A percentile compares a stretch with the other conserved stretches of the same genome.
phyloP scores from a whole-genome alignment of 2,329 filamentous ascomycete species.

The Talaromyces sp. region DNA sequence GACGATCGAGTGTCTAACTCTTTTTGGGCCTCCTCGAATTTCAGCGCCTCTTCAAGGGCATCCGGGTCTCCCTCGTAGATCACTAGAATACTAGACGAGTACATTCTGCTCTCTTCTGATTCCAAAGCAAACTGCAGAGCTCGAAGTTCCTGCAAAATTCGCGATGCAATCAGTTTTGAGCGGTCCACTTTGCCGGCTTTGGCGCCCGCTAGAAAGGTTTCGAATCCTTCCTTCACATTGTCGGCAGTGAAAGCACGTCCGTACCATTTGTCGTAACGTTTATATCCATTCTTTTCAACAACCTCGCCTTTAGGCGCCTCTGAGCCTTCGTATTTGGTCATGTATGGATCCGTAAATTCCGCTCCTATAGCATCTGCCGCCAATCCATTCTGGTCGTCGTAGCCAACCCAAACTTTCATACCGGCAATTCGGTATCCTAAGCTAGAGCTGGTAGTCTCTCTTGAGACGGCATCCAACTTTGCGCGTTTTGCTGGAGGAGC shows the following conservation, averaged over 20 bases:
- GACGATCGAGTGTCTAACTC: constrained; percentile 29
- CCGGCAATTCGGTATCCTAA: constrained; percentile 64
- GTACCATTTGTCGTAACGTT: constrained; percentile 64
- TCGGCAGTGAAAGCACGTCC: constrained; percentile 56
- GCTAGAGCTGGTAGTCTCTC: constrained; percentile 57
- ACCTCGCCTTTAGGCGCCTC: constrained; percentile 45
- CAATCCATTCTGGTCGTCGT: constrained; percentile 25
- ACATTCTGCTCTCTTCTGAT: constrained; percentile 63
- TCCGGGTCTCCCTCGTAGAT: constrained; percentile 64
- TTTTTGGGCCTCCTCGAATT: constrained; percentile 40
- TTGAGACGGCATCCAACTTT: constrained; percentile 57
- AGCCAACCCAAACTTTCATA: constrained; percentile 58
- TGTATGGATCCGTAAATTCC: constrained; percentile 33
- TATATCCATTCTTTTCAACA: constrained; percentile 52
- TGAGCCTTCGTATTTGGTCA: constrained; percentile 43
- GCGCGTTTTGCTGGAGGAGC: constrained; percentile 57
- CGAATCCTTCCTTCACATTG: constrained; percentile 57
- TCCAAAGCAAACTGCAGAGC: constrained; percentile 50
- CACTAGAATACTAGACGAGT: constrained; percentile 61
- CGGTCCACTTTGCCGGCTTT: constrained; percentile 41
- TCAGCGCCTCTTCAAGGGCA: constrained; percentile 51
- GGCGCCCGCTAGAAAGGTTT: constrained; percentile 53
- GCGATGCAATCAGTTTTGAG: constrained; percentile 42
- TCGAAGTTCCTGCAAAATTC: constrained; percentile 42
- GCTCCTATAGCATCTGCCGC: constrained; percentile 26